Percentiles rank a stretch among this genome's conserved stretches.
Conservation (phyloP, 1,139 yeast genomes). For the Saccharomycopsis phalli region DNA sequence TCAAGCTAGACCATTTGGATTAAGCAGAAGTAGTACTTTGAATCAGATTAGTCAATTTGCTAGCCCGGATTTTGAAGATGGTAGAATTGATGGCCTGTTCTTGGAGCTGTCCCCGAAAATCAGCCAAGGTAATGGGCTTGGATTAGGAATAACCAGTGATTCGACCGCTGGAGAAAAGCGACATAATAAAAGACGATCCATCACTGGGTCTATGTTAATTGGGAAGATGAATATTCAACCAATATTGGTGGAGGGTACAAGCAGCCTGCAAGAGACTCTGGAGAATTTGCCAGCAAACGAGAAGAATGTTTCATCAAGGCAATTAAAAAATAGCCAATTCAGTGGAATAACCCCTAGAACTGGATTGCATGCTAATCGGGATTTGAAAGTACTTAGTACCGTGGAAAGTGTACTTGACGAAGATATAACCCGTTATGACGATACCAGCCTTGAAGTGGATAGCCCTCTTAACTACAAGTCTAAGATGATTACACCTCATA, state of each 20-base stretch:
- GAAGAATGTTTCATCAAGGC: constrained; percentile 2
- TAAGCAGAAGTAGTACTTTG: constrained; percentile 13
- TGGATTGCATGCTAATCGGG: constrained; percentile 9
- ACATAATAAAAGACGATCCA: constrained; percentile 14
- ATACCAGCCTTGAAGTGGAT: constrained; percentile 4
- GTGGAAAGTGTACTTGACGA: constrained; percentile 19
- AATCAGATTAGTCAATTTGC: constrained; percentile 6
- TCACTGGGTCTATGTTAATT: constrained; percentile 20
- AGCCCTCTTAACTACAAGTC: constrained; percentile 12
- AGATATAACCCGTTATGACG: constrained; percentile 3
- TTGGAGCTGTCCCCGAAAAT: no score
- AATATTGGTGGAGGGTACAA: constrained; percentile 11
- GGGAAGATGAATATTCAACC: constrained; percentile 20
- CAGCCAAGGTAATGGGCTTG: constrained; percentile 1
- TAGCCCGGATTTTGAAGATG: neutral
- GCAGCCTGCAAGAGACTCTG: neutral
- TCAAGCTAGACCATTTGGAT: constrained; percentile 15
- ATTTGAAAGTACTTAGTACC: constrained; percentile 16
- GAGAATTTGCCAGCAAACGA: neutral
- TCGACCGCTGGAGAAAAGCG: neutral
- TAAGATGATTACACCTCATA: neutral
- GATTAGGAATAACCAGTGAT: neutral
- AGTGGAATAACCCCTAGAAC: constrained; percentile 9
- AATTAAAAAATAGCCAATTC: constrained; percentile 1
- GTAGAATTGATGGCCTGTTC: no score